A percentile compares a stretch with the other conserved stretches of the same genome.
These are phyloP conservation scores for Acacia confusa DNA, from an alignment of 306 rosid genomes.

Conservation along the genomic window DNA sequence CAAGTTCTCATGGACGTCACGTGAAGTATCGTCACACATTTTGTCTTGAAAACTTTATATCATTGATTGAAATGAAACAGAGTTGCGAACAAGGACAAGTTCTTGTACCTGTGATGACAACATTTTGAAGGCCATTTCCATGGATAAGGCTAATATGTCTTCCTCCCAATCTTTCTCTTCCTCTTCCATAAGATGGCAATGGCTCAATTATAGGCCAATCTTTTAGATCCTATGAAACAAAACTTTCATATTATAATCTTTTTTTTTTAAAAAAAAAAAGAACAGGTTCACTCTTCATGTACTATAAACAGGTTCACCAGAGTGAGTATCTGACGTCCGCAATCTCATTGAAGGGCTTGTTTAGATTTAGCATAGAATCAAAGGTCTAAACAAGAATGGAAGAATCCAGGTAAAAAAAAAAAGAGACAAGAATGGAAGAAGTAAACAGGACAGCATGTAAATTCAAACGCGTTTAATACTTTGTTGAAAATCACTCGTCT, in stretches of 20 bases:
- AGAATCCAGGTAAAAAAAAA: background rate
- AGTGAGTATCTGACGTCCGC: background rate
- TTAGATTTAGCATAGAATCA: background rate
- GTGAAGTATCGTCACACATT: background rate
- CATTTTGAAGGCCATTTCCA: slow-evolving; percentile 79
- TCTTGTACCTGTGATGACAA: slow-evolving; percentile 80
- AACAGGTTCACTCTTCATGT: background rate
- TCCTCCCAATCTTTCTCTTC: slow-evolving; percentile 92
- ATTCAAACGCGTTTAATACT: background rate
- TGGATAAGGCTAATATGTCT: slow-evolving; percentile 96
- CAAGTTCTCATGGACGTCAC: background rate
- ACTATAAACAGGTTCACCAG: background rate
- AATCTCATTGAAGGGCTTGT: background rate
- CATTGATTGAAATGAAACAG: background rate
- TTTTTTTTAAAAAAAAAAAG: background rate
- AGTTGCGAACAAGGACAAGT: background rate
- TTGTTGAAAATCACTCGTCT: background rate
- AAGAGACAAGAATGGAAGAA: background rate
- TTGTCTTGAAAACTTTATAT: background rate
- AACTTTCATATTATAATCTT: background rate
- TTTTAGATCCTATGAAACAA: slow-evolving; percentile 55
- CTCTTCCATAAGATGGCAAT: slow-evolving; percentile 93
- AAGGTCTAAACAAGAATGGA: background rate
- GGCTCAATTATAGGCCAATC: slow-evolving; percentile 94
- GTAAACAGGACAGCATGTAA: background rate